Conservation (phyloP, 2,329 filamentous ascomycete genomes). For the Pseudocercospora musae region DNA sequence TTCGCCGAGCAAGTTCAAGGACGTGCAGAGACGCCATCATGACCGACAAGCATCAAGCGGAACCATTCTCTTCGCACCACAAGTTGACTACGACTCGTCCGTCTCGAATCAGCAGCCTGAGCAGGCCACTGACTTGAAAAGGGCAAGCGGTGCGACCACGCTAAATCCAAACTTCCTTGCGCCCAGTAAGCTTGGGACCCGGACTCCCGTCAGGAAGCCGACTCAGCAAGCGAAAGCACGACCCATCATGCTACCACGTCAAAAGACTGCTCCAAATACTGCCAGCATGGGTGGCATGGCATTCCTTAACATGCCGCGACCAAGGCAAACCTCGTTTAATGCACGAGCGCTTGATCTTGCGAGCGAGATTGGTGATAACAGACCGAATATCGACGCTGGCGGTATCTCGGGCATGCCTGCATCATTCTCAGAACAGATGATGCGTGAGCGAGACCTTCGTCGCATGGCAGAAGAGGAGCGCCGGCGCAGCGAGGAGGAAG, state of each 20-base stretch:
- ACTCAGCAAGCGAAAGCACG: constrained; percentile 47
- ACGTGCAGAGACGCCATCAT: constrained; percentile 47
- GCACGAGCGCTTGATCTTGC: constrained; percentile 61
- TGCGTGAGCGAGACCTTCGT: constrained; percentile 51
- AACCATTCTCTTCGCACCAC: constrained; percentile 82
- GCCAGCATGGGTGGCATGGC: constrained; percentile 17
- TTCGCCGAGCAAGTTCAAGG: background rate
- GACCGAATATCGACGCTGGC: constrained; percentile 45
- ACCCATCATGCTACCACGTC: constrained; percentile 52
- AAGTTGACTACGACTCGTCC: constrained; percentile 32
- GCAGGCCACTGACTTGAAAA: constrained; percentile 28
- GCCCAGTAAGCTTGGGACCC: constrained; percentile 15
- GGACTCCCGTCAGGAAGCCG: constrained; percentile 14
- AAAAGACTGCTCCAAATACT: constrained; percentile 28
- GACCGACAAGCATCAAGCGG: constrained; percentile 73
- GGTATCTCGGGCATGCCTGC: constrained; percentile 36
- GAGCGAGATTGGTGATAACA: constrained; percentile 66
- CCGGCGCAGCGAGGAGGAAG: constrained; percentile 43
- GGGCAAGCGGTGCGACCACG: constrained; percentile 22
- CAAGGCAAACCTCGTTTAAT: constrained; percentile 63
- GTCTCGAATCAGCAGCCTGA: constrained; percentile 32
- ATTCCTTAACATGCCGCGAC: constrained; percentile 31
- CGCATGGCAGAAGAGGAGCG: constrained; percentile 39
- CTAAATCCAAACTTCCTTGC: constrained; percentile 24
- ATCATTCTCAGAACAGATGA: constrained; percentile 50